Base-by-base conservation (phyloP, 2,329 filamentous ascomycete species). In the Septoria linicola region DNA sequence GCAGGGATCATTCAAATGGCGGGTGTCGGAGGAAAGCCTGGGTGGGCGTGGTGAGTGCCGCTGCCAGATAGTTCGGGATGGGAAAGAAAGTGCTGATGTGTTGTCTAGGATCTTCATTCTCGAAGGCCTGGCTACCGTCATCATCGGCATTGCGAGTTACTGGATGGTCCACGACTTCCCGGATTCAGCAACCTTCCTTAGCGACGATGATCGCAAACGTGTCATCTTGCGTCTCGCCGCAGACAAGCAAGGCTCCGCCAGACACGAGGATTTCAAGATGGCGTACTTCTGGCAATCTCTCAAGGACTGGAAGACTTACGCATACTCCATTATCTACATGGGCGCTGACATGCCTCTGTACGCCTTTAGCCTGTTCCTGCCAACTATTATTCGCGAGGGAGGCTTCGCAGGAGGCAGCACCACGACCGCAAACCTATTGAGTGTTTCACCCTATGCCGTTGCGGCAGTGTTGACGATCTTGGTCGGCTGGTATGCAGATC, bases 81-180 rank as follows among this genome's bases (percentile, higher is more conserved):
- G n/a, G n/a, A n/a, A n/a, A n/a, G n/a, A n/a, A n/a, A n/a, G n/a
- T n/a, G 32, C 14, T 17, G 14, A 7, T 37, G 52, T 50, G 14
- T 47, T 49, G 27, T 35, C n/a, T 8, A 41, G 46, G 31, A 39
- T 37, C 25, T 57, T 51, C 30, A 72, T 72, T 55, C 50, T 68
- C 39, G 64, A 88, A 70, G 88, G 88, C 4, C 72, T 87, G 1
- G 74, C 82, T 0, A 91, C 88, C 0, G 76, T 90, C 1, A 1
- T 89, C 1, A 76, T 89, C 19, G 88, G 85, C 2, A 58, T 87
- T 4, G 68, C 75, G 0, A 87, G 82, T 1, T 90, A 86, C 71
- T 91, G 84, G 83, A 81, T 87, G 73, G 87, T 95, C 1, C 82
- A 89, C 57, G 88, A 95, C 66, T 95, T 90, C 65, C 89, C 89